Conservation (phyloP, 1,139 yeast species). For the Insectozyma bohioensis region DNA sequence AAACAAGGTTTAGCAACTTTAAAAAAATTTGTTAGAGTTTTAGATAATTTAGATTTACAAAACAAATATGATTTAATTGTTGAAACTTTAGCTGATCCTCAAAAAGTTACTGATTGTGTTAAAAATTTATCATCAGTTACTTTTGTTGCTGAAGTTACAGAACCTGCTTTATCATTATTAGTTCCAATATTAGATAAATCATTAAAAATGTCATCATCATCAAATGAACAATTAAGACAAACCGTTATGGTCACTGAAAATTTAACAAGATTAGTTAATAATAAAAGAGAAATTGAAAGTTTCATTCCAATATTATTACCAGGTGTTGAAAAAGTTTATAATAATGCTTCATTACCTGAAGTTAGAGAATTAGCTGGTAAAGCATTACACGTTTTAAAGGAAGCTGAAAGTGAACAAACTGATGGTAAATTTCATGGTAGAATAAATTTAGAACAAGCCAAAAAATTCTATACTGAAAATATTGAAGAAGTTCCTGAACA, state of each 20-base stretch:
- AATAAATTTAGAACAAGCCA: constrained; percentile 57
- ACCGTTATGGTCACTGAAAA: constrained; percentile 96
- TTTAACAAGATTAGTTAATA: constrained; percentile 91
- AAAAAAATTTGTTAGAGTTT: constrained; percentile 69
- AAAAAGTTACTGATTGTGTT: constrained; percentile 84
- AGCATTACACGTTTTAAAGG: constrained; percentile 77
- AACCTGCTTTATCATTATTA: constrained; percentile 84
- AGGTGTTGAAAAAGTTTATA: constrained; percentile 83
- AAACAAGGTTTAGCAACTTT: constrained; percentile 76
- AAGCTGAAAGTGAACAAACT: constrained; percentile 67
- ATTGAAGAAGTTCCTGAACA: constrained; percentile 23
- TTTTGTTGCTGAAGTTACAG: constrained; percentile 97
- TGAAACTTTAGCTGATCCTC: constrained; percentile 86
- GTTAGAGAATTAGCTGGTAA: constrained; percentile 91
- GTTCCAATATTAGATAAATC: constrained; percentile 94
- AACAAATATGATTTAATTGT: constrained; percentile 85
- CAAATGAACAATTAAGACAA: constrained; percentile 95
- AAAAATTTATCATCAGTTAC: constrained; percentile 90
- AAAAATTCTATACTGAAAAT: constrained; percentile 39
- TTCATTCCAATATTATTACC: constrained; percentile 87
- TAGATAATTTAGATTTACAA: constrained; percentile 89
- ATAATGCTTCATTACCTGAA: constrained; percentile 93
- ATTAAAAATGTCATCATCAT: constrained; percentile 80
- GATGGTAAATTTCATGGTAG: constrained; percentile 80
- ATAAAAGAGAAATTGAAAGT: constrained; percentile 85